Base-by-base conservation (phyloP, 805 yeast genomes). In the Ogataea naganishii region DNA sequence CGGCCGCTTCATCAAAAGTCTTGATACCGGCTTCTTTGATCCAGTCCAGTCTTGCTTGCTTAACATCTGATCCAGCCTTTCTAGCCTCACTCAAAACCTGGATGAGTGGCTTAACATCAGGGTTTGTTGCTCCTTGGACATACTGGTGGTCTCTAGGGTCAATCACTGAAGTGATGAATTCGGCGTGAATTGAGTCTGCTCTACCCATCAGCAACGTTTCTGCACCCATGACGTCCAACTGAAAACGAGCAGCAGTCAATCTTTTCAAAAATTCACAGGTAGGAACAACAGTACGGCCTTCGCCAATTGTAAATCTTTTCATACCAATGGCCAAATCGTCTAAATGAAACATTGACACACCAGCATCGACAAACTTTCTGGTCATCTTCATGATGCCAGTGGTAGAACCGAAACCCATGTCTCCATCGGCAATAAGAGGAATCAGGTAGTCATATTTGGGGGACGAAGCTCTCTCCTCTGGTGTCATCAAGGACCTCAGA, bases 311-410 rank as follows among this genome's bases (percentile, higher is more conserved):
- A 49, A 80, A 75, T 41, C 73, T 66, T 49, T 74, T 74, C 36
- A 79, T 78, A 20, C 81, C 81, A 35, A 71, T 77, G 22, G 74
- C 53, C 47, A 74, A 78, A 44, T 74, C 81, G 40, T 74, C 81
- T 25, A 74, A 46, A 45, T 74, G 81, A 30, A 74, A 68, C 14
- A 71, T 80, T 4, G 80, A 72, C 7, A 80, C 80, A 17, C 81
- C 81, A 13, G 62, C 60, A 46, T 74, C 80, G 10, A 77, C 80
- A 53, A 74, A 74, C 26, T 71, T 49, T 46, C 73, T 73, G 18
- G 80, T 77, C 29, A 75, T 46, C 43, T 74, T 74, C 81, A 74
- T 73, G 7, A 73, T 74, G 0, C 78, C 66, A 3, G 73, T 68
- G 12, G 65, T 51, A 5, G 80, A 77, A 17, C 81, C 81, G 43